A percentile compares a stretch with the other conserved stretches of the same genome.
Evolutionary conservation across 371 early-diverging fungal species (phyloP).

Genomic region (Synchytrium microbalum): DNA sequence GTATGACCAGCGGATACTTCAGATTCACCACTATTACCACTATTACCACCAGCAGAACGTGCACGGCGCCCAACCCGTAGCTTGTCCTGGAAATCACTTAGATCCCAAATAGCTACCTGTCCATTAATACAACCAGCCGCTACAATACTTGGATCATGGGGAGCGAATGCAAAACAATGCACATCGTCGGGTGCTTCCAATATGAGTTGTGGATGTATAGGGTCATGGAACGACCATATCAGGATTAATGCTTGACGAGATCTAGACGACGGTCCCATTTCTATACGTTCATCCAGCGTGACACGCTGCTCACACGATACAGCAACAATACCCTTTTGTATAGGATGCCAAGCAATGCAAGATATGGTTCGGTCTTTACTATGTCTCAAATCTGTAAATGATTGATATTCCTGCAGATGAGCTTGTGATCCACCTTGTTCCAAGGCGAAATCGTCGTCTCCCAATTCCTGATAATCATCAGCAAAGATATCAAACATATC

Average conservation of each 20-base stretch:
- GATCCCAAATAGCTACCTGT: slow-evolving; percentile 49
- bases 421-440: slow-evolving; percentile 34
- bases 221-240: slow-evolving; percentile 52
- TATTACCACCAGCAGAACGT: slow-evolving; percentile 18
- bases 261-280: slow-evolving; percentile 27
- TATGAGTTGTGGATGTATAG: slow-evolving; percentile 67
- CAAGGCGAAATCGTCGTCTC: slow-evolving; percentile 43
- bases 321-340: slow-evolving; percentile 40
- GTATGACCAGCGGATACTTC: slow-evolving; percentile 2
- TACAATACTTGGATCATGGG: slow-evolving; percentile 40
- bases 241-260: slow-evolving; percentile 35
- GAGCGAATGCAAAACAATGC: slow-evolving; percentile 40
- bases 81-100: slow-evolving; percentile 43
- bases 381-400: slow-evolving; percentile 48
- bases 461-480: slow-evolving; percentile 41
- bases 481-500: slow-evolving; percentile 38
- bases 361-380: slow-evolving; percentile 46
- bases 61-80: slow-evolving; percentile 11
- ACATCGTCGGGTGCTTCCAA: slow-evolving; percentile 57
- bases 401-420: slow-evolving; percentile 41
- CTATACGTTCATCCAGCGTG: slow-evolving; percentile 43
- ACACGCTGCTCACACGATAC: slow-evolving; percentile 39
- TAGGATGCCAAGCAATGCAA: slow-evolving; percentile 51
- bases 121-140: slow-evolving; percentile 49
- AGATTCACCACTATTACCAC: background rate